A percentile compares a stretch with the other conserved stretches of the same genome.
Evolutionary conservation across 495 filamentous ascomycete species (phyloP).

Genomic region (Evernia prunastri): DNA sequence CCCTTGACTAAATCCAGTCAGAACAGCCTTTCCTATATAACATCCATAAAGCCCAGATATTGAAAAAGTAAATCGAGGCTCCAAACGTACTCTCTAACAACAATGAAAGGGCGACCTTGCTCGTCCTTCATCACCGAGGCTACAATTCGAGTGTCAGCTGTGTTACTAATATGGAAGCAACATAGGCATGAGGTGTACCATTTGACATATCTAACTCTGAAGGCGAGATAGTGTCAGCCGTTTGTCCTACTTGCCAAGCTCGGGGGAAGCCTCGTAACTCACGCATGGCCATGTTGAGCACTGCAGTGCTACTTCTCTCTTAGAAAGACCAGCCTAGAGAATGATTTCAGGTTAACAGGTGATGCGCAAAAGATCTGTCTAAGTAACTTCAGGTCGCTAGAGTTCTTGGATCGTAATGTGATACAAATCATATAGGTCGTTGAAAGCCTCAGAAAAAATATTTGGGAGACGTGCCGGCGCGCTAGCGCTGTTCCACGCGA

Average conservation of each 20-base stretch:
- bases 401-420: background rate
- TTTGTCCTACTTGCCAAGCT: conserved; percentile 32
- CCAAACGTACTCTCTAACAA: conserved; percentile 87
- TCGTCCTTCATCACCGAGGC: conserved; percentile 84
- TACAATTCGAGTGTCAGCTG: conserved; percentile 36
- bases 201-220: conserved; percentile 71
- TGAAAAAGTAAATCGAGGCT: conserved; percentile 2
- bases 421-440: background rate
- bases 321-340: background rate
- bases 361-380: background rate
- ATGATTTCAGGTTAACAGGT: background rate
- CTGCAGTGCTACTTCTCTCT: background rate
- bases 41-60: background rate
- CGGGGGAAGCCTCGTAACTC: conserved; percentile 30
- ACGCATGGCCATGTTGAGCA: conserved; percentile 58
- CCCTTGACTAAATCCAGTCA: conserved; percentile 62
- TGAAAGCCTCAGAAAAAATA: too few species aligned
- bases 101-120: conserved; percentile 92
- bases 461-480: conserved; percentile 18
- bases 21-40: conserved; percentile 5
- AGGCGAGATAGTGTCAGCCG: conserved; percentile 30
- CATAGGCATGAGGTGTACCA: conserved; percentile 38
- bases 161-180: background rate
- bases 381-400: too few species aligned
- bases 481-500: conserved; percentile 25